These are phyloP conservation scores for Cystoderma amianthinum DNA, from an alignment of 768 basidiomycete genomes.

Conservation along the genomic window DNA sequence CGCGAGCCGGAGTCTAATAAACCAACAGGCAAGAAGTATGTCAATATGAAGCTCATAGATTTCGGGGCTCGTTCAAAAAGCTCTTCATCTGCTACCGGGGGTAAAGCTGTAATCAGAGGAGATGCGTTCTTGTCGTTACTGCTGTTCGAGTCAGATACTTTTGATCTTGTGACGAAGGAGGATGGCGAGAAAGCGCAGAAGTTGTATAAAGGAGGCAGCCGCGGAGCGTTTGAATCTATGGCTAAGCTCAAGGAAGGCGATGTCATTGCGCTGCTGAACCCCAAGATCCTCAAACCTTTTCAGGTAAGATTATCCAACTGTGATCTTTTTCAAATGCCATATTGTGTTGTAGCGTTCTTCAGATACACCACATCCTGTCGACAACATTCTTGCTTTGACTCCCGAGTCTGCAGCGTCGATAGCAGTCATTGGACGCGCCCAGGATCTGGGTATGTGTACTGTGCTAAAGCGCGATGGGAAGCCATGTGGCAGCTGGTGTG, in stretches of 20 bases:
- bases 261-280: conserved; percentile 86
- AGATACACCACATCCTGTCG: conserved; percentile 65
- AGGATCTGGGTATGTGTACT: conserved; percentile 81
- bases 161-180: conserved; percentile 47
- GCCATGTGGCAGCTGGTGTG: conserved; percentile 83
- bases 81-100: conserved; percentile 46
- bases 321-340: conserved; percentile 1
- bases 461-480: conserved; percentile 77
- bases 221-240: conserved; percentile 86
- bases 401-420: conserved; percentile 79
- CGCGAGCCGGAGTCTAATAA: conserved; percentile 26
- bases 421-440: conserved; percentile 77
- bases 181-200: conserved; percentile 48
- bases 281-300: conserved; percentile 79
- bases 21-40: conserved; percentile 68
- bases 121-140: conserved; percentile 81
- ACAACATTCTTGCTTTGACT: conserved; percentile 81
- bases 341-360: conserved; percentile 28
- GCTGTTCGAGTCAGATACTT: conserved; percentile 82
- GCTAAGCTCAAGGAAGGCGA: conserved; percentile 85
- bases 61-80: conserved; percentile 60
- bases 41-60: conserved; percentile 80
- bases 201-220: conserved; percentile 81
- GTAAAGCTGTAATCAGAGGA: conserved; percentile 58
- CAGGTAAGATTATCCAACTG: conserved; percentile 37